Conservation (phyloP, 1,284 basidiomycete genomes). For the Apiotrichum montevideense region DNA sequence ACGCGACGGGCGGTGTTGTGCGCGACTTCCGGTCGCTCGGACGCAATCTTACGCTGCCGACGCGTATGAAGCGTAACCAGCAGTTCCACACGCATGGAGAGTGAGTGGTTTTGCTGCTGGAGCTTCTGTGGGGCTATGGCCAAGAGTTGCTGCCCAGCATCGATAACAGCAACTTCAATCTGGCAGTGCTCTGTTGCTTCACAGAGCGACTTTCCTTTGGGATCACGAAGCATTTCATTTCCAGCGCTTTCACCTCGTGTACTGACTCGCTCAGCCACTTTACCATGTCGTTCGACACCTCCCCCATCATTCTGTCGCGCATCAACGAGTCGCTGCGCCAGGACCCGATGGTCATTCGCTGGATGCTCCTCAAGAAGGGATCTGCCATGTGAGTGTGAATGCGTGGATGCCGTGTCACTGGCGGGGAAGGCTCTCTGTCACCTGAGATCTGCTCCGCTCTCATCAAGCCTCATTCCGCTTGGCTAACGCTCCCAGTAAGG, state of each 20-base stretch:
- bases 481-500: not conserved
- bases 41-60: slow-evolving; percentile 35
- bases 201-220: no score
- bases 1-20: slow-evolving; percentile 43
- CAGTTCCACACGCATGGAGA: slow-evolving; percentile 44
- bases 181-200: no score
- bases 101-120: slow-evolving; percentile 30
- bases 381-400: slow-evolving; percentile 11
- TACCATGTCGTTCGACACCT: slow-evolving; percentile 44
- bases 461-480: no score
- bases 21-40: slow-evolving; percentile 42
- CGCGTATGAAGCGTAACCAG: slow-evolving; percentile 42
- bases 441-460: no score
- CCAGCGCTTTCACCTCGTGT: no score
- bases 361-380: slow-evolving; percentile 21
- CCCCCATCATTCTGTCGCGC: slow-evolving; percentile 39
- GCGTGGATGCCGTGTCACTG: no score
- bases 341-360: slow-evolving; percentile 42
- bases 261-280: slow-evolving; percentile 36
- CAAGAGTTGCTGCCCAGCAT: no score
- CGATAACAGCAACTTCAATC: no score
- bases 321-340: slow-evolving; percentile 40
- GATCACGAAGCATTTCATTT: no score
- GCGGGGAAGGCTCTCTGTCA: no score
- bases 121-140: no score